phyloP scores from a whole-genome alignment of 2,329 filamentous ascomycete species.

The Furcasterigmium sp. region DNA sequence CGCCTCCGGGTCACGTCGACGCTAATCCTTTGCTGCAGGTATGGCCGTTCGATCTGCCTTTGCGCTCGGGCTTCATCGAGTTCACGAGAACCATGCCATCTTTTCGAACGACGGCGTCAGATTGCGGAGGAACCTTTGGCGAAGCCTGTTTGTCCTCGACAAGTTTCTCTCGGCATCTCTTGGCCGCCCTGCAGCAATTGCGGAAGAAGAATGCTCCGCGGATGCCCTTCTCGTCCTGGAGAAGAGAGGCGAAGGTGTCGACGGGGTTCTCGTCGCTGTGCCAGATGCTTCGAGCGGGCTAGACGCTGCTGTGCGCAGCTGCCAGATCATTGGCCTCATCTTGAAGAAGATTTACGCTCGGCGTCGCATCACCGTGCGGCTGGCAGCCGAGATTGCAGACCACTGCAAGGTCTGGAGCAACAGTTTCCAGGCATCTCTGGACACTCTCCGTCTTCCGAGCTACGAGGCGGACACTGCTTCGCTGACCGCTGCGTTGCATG shows the following conservation, averaged over 20 bases:
- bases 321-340: slow-evolving; percentile 51
- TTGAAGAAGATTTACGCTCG: slow-evolving; percentile 56
- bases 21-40: slow-evolving; percentile 30
- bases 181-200: slow-evolving; percentile 56
- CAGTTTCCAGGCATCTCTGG: slow-evolving; percentile 39
- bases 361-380: slow-evolving; percentile 50
- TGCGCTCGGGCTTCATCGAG: slow-evolving; percentile 56
- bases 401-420: slow-evolving; percentile 47
- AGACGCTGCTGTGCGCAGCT: slow-evolving; percentile 51
- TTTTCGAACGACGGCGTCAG: slow-evolving; percentile 41
- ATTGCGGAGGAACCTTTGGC: slow-evolving; percentile 55
- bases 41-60: slow-evolving; percentile 61
- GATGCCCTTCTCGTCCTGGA: slow-evolving; percentile 28
- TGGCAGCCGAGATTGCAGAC: slow-evolving; percentile 52
- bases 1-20: neutral
- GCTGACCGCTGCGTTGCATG: slow-evolving; percentile 55
- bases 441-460: slow-evolving; percentile 42
- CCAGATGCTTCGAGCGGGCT: slow-evolving; percentile 27
- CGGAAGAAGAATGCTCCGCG: slow-evolving; percentile 56
- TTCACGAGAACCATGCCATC: slow-evolving; percentile 48
- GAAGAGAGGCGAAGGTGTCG: slow-evolving; percentile 7
- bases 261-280: slow-evolving; percentile 6
- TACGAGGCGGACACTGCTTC: slow-evolving; percentile 35
- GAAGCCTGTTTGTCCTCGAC: slow-evolving; percentile 60
- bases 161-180: slow-evolving; percentile 57